Conservation (phyloP, 2,329 filamentous ascomycete species). For the Magnaporthiopsis poae region DNA sequence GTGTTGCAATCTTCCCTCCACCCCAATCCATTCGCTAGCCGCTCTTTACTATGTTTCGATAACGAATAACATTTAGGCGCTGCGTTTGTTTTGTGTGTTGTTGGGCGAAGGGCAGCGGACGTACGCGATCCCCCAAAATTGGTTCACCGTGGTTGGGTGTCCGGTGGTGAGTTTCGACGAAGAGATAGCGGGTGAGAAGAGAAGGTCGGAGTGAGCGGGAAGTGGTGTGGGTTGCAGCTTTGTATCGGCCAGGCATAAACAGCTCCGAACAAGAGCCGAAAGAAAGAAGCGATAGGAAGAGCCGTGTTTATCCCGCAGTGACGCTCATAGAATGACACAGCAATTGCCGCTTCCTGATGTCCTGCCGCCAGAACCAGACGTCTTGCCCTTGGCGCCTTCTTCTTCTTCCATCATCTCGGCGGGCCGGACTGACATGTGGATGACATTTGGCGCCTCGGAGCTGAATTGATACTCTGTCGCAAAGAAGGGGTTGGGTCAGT, state of each 20-base stretch:
- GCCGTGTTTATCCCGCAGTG: background rate
- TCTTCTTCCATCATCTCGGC: slow-evolving; percentile 76
- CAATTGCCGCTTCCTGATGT: slow-evolving; percentile 34
- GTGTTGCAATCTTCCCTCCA: background rate
- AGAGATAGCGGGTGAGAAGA: background rate
- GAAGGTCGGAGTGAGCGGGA: background rate
- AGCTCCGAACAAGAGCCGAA: background rate
- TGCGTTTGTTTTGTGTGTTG: background rate
- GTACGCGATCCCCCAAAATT: background rate
- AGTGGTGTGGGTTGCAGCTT: too few species aligned
- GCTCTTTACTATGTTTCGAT: background rate
- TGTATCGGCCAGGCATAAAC: too few species aligned
- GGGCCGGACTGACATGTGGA: slow-evolving; percentile 90
- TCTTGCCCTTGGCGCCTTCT: slow-evolving; percentile 59
- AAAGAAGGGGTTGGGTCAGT: background rate
- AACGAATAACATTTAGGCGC: background rate
- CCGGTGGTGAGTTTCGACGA: background rate
- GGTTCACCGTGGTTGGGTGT: background rate
- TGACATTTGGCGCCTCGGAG: slow-evolving; percentile 64
- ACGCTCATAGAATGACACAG: slow-evolving; percentile 41
- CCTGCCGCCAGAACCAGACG: slow-evolving; percentile 30
- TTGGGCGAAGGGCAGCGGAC: too few species aligned
- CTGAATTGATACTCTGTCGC: slow-evolving; percentile 69
- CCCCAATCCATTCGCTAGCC: background rate
- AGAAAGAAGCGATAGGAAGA: background rate